Conservation (phyloP, 2,329 filamentous ascomycete genomes). For the Incumbomyces delicatus region DNA sequence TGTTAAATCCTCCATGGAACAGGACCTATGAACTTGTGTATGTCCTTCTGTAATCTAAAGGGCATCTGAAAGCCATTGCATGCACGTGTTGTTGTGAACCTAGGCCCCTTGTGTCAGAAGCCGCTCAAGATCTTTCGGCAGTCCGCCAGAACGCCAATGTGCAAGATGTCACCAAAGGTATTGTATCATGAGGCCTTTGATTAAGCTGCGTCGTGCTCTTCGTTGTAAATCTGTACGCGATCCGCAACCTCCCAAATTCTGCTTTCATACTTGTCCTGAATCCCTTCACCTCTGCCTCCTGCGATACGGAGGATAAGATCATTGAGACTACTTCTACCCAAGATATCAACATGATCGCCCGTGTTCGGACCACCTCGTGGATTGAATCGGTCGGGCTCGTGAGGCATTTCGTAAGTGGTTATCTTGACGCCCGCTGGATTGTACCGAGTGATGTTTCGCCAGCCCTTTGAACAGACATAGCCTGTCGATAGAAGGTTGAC, state of each 20-base stretch:
- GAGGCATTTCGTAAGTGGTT: constrained; percentile 88
- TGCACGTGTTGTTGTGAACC: no score
- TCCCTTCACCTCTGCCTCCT: constrained; percentile 70
- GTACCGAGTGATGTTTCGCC: constrained; percentile 76
- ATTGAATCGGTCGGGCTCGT: constrained; percentile 87
- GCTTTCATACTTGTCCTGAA: constrained; percentile 67
- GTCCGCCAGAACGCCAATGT: no score
- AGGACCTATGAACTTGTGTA: no score
- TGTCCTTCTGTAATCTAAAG: no score
- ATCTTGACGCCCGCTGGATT: constrained; percentile 77
- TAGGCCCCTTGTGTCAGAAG: no score
- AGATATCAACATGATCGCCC: constrained; percentile 92
- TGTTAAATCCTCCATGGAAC: no score
- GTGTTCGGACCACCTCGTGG: constrained; percentile 63
- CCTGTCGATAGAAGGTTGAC: constrained; percentile 85
- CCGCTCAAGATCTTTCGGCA: no score
- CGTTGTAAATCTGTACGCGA: constrained; percentile 72
- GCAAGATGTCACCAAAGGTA: no score
- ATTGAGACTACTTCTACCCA: constrained; percentile 79
- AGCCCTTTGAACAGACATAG: constrained; percentile 95
- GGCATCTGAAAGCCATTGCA: no score
- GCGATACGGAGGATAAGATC: constrained; percentile 81
- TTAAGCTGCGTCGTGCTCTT: constrained; percentile 29
- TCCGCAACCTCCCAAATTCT: constrained; percentile 74
- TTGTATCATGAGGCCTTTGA: not conserved